These are phyloP conservation scores for Termitomyces sp. DNA, from an alignment of 768 basidiomycete genomes.

Conservation along the genomic window DNA sequence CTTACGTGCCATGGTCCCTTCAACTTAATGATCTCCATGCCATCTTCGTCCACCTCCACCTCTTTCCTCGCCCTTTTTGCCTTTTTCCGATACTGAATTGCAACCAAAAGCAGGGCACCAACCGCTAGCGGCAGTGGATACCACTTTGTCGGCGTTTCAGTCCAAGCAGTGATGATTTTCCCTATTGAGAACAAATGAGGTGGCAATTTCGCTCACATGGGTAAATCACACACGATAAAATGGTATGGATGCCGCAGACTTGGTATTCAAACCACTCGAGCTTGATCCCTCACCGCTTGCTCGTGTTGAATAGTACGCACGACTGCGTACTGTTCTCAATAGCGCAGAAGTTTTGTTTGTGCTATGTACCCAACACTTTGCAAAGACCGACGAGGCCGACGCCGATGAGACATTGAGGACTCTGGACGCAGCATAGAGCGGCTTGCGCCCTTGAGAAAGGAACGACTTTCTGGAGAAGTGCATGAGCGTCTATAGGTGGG, in stretches of 20 bases:
- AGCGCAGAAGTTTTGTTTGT: constrained; percentile 48
- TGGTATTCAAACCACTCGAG: constrained; percentile 13
- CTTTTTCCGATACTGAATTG: constrained; percentile 69
- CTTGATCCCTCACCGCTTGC: constrained; percentile 21
- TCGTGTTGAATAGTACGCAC: constrained; percentile 32
- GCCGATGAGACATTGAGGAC: constrained; percentile 46
- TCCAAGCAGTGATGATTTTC: constrained; percentile 73
- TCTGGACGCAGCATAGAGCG: constrained; percentile 51
- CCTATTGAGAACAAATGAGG: constrained; percentile 29
- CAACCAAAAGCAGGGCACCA: constrained; percentile 81
- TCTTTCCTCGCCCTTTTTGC: constrained; percentile 43
- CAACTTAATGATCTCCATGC: constrained; percentile 71
- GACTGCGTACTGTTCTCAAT: constrained; percentile 36
- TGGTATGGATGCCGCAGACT: constrained; percentile 28
- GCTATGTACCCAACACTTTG: constrained; percentile 47
- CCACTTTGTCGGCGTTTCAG: constrained; percentile 87
- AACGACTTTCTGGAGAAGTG: constrained; percentile 47
- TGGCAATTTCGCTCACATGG: constrained; percentile 3
- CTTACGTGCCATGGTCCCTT: constrained; percentile 93
- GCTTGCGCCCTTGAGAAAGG: constrained; percentile 45
- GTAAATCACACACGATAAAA: constrained; percentile 42
- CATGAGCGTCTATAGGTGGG: constrained; percentile 23
- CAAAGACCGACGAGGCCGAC: constrained; percentile 41
- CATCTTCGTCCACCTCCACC: constrained; percentile 78
- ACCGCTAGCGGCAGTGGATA: constrained; percentile 90